Conservation (phyloP, 345 rosid species). For the Heritiera fomes region DNA sequence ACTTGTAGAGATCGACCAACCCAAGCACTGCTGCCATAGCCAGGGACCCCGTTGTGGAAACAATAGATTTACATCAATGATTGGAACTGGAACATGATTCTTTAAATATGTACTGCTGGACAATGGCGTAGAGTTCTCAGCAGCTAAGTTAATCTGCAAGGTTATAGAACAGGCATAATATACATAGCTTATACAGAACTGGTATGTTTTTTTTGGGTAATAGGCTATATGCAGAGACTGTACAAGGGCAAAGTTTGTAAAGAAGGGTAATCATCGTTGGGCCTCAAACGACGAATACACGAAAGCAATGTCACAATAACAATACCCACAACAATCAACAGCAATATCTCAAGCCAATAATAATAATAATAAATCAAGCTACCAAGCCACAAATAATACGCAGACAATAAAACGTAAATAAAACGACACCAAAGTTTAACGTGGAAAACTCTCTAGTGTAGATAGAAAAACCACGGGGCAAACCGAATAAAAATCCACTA, state of each 20-base stretch:
- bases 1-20: neutral
- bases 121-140: neutral
- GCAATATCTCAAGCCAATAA: too few species aligned
- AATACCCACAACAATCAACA: too few species aligned
- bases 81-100: neutral
- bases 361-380: too few species aligned
- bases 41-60: neutral
- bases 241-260: neutral
- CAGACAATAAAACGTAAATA: too few species aligned
- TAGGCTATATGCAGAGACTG: neutral
- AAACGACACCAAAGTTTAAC: too few species aligned
- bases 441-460: too few species aligned
- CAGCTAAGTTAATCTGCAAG: conserved; percentile 2
- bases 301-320: too few species aligned
- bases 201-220: neutral
- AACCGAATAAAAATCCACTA: too few species aligned
- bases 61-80: neutral
- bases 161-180: neutral
- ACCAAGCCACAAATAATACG: too few species aligned
- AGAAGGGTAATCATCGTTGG: neutral
- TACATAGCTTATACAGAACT: neutral
- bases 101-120: neutral
- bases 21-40: neutral
- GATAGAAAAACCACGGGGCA: too few species aligned
- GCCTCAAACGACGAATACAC: too few species aligned